Percentiles rank a stretch among this genome's conserved stretches.
These are phyloP conservation scores for Pterulicium gracile DNA, from an alignment of 1,284 basidiomycete genomes.

Conservation along the genomic window DNA sequence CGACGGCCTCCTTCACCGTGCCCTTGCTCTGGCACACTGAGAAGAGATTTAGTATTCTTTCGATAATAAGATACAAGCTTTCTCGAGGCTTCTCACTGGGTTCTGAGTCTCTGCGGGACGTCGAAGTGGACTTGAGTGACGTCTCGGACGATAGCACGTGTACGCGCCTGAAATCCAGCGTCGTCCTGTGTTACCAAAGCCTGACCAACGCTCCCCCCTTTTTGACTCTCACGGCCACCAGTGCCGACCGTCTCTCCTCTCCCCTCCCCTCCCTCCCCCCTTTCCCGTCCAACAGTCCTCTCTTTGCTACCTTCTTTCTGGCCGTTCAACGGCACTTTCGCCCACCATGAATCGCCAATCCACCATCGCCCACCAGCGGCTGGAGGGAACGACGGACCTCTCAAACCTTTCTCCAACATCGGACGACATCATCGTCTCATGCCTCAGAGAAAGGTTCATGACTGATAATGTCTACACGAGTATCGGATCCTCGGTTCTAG, in stretches of 20 bases:
- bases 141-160: too few relatives aligned
- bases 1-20: too few relatives aligned
- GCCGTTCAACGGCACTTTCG: constrained; percentile 1
- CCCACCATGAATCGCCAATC: constrained; percentile 22
- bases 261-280: neutral
- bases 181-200: neutral
- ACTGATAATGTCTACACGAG: constrained; percentile 74
- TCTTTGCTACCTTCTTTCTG: neutral
- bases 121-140: too few relatives aligned
- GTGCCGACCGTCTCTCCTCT: neutral
- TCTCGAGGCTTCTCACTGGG: too few relatives aligned
- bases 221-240: neutral
- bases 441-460: constrained; percentile 81
- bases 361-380: constrained; percentile 42
- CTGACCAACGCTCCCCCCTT: neutral
- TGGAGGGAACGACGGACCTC: constrained; percentile 61
- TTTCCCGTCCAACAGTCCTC: neutral
- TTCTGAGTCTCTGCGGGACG: too few relatives aligned
- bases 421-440: constrained; percentile 73
- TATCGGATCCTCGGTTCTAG: constrained; percentile 59
- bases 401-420: constrained; percentile 46
- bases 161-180: too few relatives aligned
- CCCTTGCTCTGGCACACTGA: too few relatives aligned
- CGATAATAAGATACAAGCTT: too few relatives aligned
- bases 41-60: too few relatives aligned